Evolutionary conservation across 176 grass and related monocot genomes (phyloP).

Genomic region (Carex myosuroides): DNA sequence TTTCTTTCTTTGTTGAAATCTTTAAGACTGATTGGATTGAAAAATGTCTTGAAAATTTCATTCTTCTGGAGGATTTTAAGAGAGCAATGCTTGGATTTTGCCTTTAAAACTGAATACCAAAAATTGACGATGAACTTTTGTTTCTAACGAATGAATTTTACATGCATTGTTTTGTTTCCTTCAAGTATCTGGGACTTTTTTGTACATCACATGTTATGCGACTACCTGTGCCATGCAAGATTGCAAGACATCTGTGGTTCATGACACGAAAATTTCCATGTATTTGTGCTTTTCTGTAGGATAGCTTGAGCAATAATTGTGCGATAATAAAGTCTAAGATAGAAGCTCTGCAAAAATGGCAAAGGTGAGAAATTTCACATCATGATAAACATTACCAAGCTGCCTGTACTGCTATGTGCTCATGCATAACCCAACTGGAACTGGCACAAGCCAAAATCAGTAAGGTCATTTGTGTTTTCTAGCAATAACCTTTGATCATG

Average conservation of each 20-base stretch:
- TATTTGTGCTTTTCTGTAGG: constrained; percentile 35
- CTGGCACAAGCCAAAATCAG: not conserved
- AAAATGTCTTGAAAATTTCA: not conserved
- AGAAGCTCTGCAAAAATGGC: constrained; percentile 63
- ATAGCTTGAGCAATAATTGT: constrained; percentile 52
- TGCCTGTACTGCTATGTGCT: not conserved
- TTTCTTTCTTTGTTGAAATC: too few relatives aligned
- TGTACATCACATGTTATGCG: not conserved
- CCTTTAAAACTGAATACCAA: not conserved
- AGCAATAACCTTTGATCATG: not conserved
- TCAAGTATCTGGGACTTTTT: not conserved
- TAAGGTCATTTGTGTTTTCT: not conserved
- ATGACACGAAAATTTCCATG: constrained; percentile 7
- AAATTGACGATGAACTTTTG: not conserved
- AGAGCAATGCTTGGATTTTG: not conserved
- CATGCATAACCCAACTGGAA: not conserved
- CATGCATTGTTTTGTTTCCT: not conserved
- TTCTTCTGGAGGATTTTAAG: not conserved
- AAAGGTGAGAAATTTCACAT: constrained; percentile 35
- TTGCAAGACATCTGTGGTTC: not conserved
- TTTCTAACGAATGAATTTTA: not conserved
- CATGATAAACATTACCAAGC: constrained; percentile 1
- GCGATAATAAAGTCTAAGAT: constrained; percentile 48
- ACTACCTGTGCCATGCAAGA: not conserved
- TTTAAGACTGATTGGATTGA: too few relatives aligned